phyloP scores from a whole-genome alignment of 345 rosid genomes.

The Eucalyptus viminalis region DNA sequence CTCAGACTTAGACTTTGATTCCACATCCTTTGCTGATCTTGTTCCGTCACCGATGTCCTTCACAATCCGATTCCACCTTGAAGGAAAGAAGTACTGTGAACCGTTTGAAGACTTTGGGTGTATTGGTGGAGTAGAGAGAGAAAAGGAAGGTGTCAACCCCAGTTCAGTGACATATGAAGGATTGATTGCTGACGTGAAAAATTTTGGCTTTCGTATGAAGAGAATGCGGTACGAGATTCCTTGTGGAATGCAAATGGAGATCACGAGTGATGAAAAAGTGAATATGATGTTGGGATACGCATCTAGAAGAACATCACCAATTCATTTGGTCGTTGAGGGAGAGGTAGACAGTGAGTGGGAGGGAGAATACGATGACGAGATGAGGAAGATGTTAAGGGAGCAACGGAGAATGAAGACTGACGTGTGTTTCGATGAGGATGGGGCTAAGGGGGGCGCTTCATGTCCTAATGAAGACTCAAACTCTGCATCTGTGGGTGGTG shows the following conservation, averaged over 20 bases:
- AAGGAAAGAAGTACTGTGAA: too few species aligned
- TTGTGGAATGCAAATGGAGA: rapidly evolving
- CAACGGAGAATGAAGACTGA: background rate
- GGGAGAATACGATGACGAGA: background rate
- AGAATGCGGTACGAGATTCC: rapidly evolving
- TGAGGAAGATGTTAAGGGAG: background rate
- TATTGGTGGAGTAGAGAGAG: too few species aligned
- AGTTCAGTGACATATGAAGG: too few species aligned
- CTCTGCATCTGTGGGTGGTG: background rate
- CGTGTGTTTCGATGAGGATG: background rate
- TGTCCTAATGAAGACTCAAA: background rate
- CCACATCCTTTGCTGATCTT: too few species aligned
- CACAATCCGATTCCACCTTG: too few species aligned
- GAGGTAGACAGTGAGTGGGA: background rate
- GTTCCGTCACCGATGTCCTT: too few species aligned
- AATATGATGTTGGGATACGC: rapidly evolving
- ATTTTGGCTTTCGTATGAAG: too few species aligned
- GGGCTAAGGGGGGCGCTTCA: background rate
- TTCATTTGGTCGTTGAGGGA: background rate
- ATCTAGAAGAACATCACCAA: rapidly evolving
- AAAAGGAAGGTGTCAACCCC: too few species aligned
- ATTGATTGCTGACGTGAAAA: too few species aligned
- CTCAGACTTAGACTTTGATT: too few species aligned
- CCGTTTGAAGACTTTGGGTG: too few species aligned
- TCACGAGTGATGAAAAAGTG: rapidly evolving